phyloP scores from a whole-genome alignment of 441 rosid genomes.

The Pelargonium myrrhifolium region DNA sequence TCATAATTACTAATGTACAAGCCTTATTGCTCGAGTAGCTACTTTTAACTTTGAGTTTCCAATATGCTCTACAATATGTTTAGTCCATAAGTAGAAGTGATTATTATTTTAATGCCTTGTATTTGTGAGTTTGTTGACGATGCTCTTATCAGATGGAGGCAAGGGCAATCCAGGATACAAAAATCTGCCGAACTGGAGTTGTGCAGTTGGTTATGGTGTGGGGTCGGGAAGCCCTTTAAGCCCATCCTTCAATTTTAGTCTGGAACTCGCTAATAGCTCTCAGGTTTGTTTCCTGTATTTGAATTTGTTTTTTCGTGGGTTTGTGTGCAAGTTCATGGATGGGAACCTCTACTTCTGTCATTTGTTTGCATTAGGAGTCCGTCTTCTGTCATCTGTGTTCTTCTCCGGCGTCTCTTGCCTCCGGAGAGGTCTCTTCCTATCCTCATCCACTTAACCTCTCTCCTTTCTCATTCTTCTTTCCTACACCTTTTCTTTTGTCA shows the following conservation, averaged over 20 bases:
- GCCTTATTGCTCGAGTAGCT: neutral
- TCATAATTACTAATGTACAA: too few species aligned
- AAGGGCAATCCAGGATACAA: slow-evolving; percentile 39
- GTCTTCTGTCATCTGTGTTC: too few species aligned
- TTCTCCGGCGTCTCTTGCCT: too few species aligned
- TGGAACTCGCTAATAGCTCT: slow-evolving; percentile 74
- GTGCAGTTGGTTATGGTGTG: slow-evolving; percentile 78
- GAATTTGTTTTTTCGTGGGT: neutral
- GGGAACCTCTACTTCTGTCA: neutral
- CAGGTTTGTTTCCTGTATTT: slow-evolving; percentile 44
- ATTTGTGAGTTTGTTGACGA: slow-evolving; percentile 11
- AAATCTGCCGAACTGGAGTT: slow-evolving; percentile 72
- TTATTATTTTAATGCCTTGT: neutral
- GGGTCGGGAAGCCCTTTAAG: slow-evolving; percentile 83
- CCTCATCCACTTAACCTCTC: too few species aligned
- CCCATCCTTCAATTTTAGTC: slow-evolving; percentile 82
- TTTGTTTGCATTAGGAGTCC: neutral
- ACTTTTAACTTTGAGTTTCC: neutral
- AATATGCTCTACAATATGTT: neutral
- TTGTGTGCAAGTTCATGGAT: neutral
- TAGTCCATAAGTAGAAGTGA: neutral
- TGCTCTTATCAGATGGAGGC: slow-evolving; percentile 43
- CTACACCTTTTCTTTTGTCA: too few species aligned
- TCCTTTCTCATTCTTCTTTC: too few species aligned
- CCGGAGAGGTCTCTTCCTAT: too few species aligned